Evolutionary conservation across 768 basidiomycete genomes (phyloP), one percentile per base, ranked within the genome.

Genomic region (Holtermanniella nyarrowii): DNA sequence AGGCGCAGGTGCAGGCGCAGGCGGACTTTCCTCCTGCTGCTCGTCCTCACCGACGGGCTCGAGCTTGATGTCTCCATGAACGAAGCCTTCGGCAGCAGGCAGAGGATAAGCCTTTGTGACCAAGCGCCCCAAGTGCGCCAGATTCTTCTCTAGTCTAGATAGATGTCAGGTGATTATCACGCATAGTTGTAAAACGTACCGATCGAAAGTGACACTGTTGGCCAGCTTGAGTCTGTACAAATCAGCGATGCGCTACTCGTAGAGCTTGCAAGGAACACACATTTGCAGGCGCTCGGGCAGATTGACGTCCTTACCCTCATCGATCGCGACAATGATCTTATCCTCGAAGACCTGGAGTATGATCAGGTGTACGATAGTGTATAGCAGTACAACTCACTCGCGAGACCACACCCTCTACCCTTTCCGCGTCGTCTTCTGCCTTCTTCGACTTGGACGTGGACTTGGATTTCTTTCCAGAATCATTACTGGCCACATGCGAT

Each of bases 201-300:
- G 78, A 61, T 90, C 88, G 66, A 86, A 90, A 0, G 91, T 97
- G 14, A 87, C 82, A 49, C 83, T 88, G 60, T 96, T 96, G 12
- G 89, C 89, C 1, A 93, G 76, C 65, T 96, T 96, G 47, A 96
- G 68, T 1, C 75, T 76, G 53, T 22, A 14, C 16, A 13, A 52
- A 47, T 20, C 26, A 54, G 24, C 12, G 40, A 43, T 43, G 23
- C 18, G 22, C 18, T 18, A 39, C 41, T 31, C 26, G 26, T 23
- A 52, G 37, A 20, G n/a, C 41, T 7, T 5, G 26, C n/a, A 14
- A 22, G 40, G 27, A n/a, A 20, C 12, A 49, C 39, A 74, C 46
- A 90, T 73, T 16, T 86, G 77, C 71, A 88, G 87, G 46, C 85
- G 77, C 61, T 91, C 88, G 4, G 89, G 87, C 0, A 95, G 68